Evolutionary conservation across 1,139 yeast genomes (phyloP), one percentile per base, ranked within the genome.

Genomic region (Diutina ranongensis): DNA sequence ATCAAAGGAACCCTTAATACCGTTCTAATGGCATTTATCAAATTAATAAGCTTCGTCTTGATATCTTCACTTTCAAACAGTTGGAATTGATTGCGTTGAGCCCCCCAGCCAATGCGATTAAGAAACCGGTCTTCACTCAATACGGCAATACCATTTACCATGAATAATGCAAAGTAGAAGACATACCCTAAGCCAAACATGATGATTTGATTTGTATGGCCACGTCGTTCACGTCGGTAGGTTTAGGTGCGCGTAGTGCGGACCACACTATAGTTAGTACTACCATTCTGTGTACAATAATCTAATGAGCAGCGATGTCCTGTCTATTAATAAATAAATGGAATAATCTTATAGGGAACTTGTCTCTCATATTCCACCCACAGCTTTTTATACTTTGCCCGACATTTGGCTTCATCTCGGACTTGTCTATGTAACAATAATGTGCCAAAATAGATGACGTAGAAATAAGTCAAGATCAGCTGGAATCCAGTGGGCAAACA

Each of bases 401-500:
- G 72, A 61, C 99, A 92, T 63, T 92, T 89, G 46, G 83, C 83
- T 56, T 89, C 97, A 62, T 92, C 99, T 60, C 99, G 76, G 18
- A 64, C 64, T 62, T 92, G 97, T 60, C 99, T 78, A 60, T 92
- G 98, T 40, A 92, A 61, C 53, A 92, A 69, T 57, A 92, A 72
- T 3, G 79, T 67, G 0, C 86, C 94, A 64, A 94, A 92, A 63
- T 86, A 92, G 33, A 83, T 59, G 33, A 85, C 83, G 59, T 87
- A 92, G 63, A 84, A 92, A 59, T 92, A 92, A 0, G 97, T 86
- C 55, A 92, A 66, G 3, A 88, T 83, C 1, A 95, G 83, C 50
- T 68, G 71, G 57, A 82, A 78, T 13, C 95, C 95, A 1, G 97
- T 87, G 18, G 95, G 82, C 53, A 92, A 69, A 61, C 97, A 88